Percentiles rank a stretch among this genome's conserved stretches.
These are phyloP conservation scores for Kwoniella europaea DNA, from an alignment of 768 basidiomycete species.

Conservation along the genomic window DNA sequence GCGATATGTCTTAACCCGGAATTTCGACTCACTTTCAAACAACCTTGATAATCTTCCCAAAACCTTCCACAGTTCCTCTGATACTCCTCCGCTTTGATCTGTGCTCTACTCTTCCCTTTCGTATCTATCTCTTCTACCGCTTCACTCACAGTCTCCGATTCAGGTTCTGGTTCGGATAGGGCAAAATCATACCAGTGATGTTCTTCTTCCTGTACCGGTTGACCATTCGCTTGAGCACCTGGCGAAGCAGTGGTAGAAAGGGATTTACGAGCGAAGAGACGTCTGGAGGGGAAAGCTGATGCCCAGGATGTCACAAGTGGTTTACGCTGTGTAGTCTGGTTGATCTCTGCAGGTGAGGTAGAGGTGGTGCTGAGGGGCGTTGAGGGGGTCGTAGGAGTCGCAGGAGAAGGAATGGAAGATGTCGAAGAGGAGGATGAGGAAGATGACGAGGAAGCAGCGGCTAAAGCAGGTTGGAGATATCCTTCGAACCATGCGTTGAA, in stretches of 20 bases:
- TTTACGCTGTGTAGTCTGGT: neutral
- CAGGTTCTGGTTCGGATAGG: conserved; percentile 12
- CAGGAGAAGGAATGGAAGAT: conserved; percentile 26
- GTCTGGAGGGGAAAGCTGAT: conserved; percentile 25
- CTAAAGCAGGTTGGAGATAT: conserved; percentile 75
- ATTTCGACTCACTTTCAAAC: conserved; percentile 72
- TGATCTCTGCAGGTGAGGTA: neutral
- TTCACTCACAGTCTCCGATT: neutral
- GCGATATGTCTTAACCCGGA: neutral
- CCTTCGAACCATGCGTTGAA: conserved; percentile 99
- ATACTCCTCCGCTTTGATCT: conserved; percentile 80
- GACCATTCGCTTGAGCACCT: neutral
- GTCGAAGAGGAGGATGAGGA: conserved; percentile 59
- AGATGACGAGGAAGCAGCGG: conserved; percentile 58
- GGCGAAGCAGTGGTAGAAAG: neutral
- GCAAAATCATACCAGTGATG: conserved; percentile 18
- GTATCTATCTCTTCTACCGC: conserved; percentile 40
- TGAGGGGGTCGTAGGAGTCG: neutral
- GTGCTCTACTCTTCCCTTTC: conserved; percentile 67
- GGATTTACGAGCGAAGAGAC: neutral
- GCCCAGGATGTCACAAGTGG: conserved; percentile 29
- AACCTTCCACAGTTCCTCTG: conserved; percentile 80
- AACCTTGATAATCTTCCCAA: conserved; percentile 79
- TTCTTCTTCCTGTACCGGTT: neutral
- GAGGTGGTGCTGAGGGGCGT: conserved; percentile 13